These are phyloP conservation scores for Leucoagaricus sp. DNA, from an alignment of 1,284 basidiomycete genomes.

Conservation along the genomic window DNA sequence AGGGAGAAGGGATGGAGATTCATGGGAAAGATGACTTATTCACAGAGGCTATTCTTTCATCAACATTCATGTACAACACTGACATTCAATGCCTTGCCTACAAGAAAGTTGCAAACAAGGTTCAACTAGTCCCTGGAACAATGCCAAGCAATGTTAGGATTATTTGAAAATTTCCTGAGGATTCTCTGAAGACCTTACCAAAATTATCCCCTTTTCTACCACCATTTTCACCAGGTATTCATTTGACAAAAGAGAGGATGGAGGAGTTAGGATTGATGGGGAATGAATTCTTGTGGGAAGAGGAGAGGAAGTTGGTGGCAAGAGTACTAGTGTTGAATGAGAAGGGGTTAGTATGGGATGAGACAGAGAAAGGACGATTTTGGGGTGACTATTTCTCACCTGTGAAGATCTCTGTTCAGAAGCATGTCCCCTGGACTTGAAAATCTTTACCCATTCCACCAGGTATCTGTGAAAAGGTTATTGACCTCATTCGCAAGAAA, in stretches of 20 bases:
- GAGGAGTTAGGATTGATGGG: constrained; percentile 3
- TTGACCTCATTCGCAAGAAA: constrained; percentile 32
- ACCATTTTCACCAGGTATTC: too few relatives aligned
- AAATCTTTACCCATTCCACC: constrained; percentile 26
- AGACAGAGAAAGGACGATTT: constrained; percentile 10
- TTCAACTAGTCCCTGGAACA: too few relatives aligned
- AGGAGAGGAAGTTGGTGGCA: constrained; percentile 9
- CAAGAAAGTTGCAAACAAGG: too few relatives aligned
- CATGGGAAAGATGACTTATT: background rate
- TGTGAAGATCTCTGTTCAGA: too few relatives aligned
- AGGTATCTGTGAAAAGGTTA: constrained; percentile 30
- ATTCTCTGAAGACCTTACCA: too few relatives aligned
- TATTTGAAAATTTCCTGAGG: too few relatives aligned
- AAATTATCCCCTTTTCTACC: too few relatives aligned
- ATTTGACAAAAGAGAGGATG: constrained; percentile 7
- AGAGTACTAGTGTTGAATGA: too few relatives aligned
- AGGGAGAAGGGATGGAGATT: background rate
- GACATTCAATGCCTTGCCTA: too few relatives aligned
- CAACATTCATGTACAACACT: too few relatives aligned
- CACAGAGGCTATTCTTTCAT: constrained; percentile 1
- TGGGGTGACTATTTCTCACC: constrained; percentile 2
- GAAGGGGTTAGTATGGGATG: constrained; percentile 9
- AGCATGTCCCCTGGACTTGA: constrained; percentile 30
- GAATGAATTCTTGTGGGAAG: constrained; percentile 6
- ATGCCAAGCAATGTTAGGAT: too few relatives aligned